Base-by-base conservation (phyloP, 2,329 filamentous ascomycete genomes). In the Fusarium nelsonii region DNA sequence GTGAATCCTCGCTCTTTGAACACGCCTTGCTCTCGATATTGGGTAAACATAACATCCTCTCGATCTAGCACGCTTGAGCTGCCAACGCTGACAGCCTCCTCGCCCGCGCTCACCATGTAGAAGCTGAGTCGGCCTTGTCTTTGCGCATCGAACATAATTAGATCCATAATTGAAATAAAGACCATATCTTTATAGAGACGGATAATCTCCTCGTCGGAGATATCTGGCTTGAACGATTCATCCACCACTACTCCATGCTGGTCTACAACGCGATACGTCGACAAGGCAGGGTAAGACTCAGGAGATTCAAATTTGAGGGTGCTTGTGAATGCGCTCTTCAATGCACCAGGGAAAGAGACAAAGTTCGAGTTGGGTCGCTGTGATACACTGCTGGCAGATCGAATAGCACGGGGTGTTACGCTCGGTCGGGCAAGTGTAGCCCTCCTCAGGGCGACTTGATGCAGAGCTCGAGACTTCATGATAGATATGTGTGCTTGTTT, bases 121-220 rank as follows among this genome's bases (percentile, higher is more conserved):
- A 99, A 99, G 79, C 91, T 94, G 58, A 97, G 82, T 20, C 93
- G 89, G n/a, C 94, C 94, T 80, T 99, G 96, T 45, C 96, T 87
- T 81, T 99, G 96, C 1, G 96, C 94, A 76, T 99, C 96, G 76
- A 97, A 97, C 94, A 98, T 98, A 78, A 98, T 92, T 57, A 97
- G 80, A 77, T 99, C 96, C 93, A 99, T 96, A 71, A 98, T 92
- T 58, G 91, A 89, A 11, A 90, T 83, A 36, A 84, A 86, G 11
- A 91, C 74, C 90, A 92, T 91, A 73, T 90, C 87, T 62, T 82
- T 85, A 78, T 91, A 91, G 52, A 90, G 79, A 75, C 88, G 86
- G 56, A 88, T 75, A 14, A 89, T 82, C 68, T 85, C 81, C 51
- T 86, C 84, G 53, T 96, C 89, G 40, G 85, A 84, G 3, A 96